Base-by-base conservation (phyloP, 75 land plant species). In the Selaginella moellendorffii region DNA sequence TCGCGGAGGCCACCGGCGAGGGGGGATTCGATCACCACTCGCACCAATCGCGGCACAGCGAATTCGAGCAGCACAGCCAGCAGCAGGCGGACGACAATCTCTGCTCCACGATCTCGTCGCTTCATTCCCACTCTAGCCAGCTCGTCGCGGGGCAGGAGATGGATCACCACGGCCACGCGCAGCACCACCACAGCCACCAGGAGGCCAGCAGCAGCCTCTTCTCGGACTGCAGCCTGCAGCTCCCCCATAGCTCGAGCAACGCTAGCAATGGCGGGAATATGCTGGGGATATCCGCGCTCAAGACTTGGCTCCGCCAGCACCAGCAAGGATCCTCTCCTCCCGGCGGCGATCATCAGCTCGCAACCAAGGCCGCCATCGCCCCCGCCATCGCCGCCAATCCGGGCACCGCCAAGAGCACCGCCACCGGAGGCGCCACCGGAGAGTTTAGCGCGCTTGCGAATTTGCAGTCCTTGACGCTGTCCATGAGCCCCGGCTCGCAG, bases 401-500 rank as follows among this genome's bases (percentile, higher is more conserved):
- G 63, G 70, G 17, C 1, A 64, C 29, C 24, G 42, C 65, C 2
- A 28, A 54, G 18, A 27, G 27, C 1, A 26, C 30, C 2, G 42
- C 71, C 53, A 64, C 64, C 14, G 66, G 64, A n/a, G 66, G 53
- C 21, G 74, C 72, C 28, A 68, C 68, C 28, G 65, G n/a, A n/a
- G n/a, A n/a, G n/a, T n/a, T n/a, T n/a, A 68, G 63, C 27, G 63
- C 79, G 63, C 2, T 59, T 12, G 80, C 79, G 19, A 80, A 83
- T 28, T 62, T 81, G 61, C 77, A 78, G 64, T 29, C 76, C 28
- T 42, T 71, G 19, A 28, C 69, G 9, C 75, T 75, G 17, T 75
- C 77, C 0, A 71, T 75, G 77, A 63, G 83, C 66, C 80, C 86
- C 30, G 76, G 76, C 22, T 78, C 87, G 0, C 84, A 83, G 66